Conservation (phyloP, 768 basidiomycete genomes). For the Chalciporus pseudorubinellus region DNA sequence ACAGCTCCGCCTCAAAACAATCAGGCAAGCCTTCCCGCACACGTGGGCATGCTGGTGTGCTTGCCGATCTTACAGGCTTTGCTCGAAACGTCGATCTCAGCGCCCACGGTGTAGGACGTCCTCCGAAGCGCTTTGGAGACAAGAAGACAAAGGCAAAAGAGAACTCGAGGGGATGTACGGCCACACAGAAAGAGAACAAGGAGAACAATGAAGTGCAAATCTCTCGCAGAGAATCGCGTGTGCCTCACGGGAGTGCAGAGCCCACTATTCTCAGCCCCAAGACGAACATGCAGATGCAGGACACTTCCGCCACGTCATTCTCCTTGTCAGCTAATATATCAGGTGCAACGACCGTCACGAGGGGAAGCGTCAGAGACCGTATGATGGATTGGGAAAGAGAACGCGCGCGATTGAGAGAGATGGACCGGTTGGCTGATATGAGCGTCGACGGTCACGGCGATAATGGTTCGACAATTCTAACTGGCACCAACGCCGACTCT, state of each 20-base stretch:
- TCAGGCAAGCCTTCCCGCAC: conserved; percentile 28
- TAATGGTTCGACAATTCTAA: conserved; percentile 27
- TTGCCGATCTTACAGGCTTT: conserved; percentile 41
- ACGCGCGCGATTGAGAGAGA: conserved; percentile 65
- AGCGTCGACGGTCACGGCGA: conserved; percentile 40
- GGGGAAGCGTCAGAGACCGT: conserved; percentile 48
- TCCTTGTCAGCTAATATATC: conserved; percentile 19
- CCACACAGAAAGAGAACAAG: conserved; percentile 27
- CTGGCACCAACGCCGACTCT: conserved; percentile 12
- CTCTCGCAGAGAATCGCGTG: conserved; percentile 8
- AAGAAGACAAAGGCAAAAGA: conserved; percentile 29
- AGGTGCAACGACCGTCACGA: conserved; percentile 16
- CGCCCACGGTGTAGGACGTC: conserved; percentile 29
- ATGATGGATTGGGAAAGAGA: conserved; percentile 78
- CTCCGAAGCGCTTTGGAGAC: conserved; percentile 15
- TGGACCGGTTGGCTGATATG: conserved; percentile 60
- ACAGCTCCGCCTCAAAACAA: conserved; percentile 14
- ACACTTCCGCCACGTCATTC: conserved; percentile 6
- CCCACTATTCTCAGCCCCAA: conserved; percentile 12
- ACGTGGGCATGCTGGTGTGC: conserved; percentile 30
- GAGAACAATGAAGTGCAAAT: conserved; percentile 19
- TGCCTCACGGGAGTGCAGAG: not conserved
- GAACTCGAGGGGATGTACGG: conserved; percentile 19
- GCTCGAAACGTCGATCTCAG: conserved; percentile 31
- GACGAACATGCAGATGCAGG: conserved; percentile 17